Percentiles rank a stretch among this genome's conserved stretches.
These are phyloP conservation scores for Piper longum DNA, from an alignment of 164 flowering plant species.

Conservation along the genomic window DNA sequence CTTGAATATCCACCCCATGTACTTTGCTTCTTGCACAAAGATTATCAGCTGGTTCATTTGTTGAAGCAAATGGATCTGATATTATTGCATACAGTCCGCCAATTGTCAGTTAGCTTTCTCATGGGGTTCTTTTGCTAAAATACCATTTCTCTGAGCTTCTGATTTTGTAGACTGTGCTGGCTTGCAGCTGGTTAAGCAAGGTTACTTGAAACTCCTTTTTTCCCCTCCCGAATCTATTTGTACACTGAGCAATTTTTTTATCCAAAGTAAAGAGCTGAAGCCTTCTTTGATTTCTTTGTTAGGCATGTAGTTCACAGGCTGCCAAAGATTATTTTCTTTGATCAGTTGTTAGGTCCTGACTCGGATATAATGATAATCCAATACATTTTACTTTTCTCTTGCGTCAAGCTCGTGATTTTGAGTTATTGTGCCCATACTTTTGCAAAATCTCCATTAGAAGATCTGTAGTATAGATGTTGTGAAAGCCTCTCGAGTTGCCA, in stretches of 20 bases:
- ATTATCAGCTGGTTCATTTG: slow-evolving; percentile 4
- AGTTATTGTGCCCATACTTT: slow-evolving; percentile 28
- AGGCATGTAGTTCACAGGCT: slow-evolving; percentile 31
- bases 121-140: slow-evolving; percentile 20
- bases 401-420: slow-evolving; percentile 1
- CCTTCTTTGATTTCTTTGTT: slow-evolving; percentile 21
- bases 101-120: slow-evolving; percentile 11
- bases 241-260: slow-evolving; percentile 17
- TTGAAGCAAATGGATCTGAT: slow-evolving; percentile 28
- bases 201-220: slow-evolving; percentile 1
- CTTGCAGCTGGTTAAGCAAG: slow-evolving; percentile 22
- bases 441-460: slow-evolving; percentile 5
- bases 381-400: slow-evolving; percentile 6
- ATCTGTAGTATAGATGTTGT: slow-evolving; percentile 24
- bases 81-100: slow-evolving; percentile 16
- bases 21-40: slow-evolving; percentile 6
- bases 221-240: slow-evolving; percentile 1
- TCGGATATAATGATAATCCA: slow-evolving; percentile 8
- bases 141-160: slow-evolving; percentile 10
- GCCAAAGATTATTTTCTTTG: slow-evolving; percentile 7
- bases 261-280: background rate
- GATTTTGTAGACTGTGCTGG: slow-evolving; percentile 9
- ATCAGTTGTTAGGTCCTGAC: slow-evolving; percentile 12
- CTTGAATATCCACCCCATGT: slow-evolving; percentile 2
- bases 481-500: slow-evolving; percentile 51